Percentiles rank a stretch among this genome's conserved stretches.
Evolutionary conservation across 2,329 filamentous ascomycete species (phyloP).

Genomic region (Fusarium longipes): DNA sequence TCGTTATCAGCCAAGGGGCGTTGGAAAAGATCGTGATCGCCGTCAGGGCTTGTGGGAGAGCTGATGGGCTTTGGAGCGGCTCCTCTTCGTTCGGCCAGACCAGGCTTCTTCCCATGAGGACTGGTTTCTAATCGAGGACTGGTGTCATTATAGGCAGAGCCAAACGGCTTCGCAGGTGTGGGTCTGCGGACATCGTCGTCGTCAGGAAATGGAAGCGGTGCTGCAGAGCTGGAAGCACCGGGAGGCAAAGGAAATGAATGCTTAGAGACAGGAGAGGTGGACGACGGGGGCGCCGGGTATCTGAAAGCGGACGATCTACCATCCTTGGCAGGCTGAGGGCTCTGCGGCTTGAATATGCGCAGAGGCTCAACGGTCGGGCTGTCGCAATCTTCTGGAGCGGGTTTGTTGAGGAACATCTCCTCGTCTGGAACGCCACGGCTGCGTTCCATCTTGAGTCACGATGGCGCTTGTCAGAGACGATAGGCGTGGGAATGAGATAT

Average conservation of each 20-base stretch:
- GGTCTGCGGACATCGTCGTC: constrained; percentile 68
- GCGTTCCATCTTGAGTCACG: constrained; percentile 58
- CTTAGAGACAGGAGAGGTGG: constrained; percentile 58
- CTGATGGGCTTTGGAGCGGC: constrained; percentile 85
- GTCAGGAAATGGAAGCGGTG: constrained; percentile 77
- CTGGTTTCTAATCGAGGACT: constrained; percentile 66
- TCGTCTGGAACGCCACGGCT: constrained; percentile 77
- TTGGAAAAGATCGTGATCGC: constrained; percentile 84
- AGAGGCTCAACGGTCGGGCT: constrained; percentile 86
- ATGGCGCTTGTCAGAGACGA: constrained; percentile 10
- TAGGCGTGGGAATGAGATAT: constrained; percentile 2
- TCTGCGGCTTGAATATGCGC: constrained; percentile 84
- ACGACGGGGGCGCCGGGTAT: constrained; percentile 62
- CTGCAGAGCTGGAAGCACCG: constrained; percentile 76
- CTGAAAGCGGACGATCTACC: constrained; percentile 55
- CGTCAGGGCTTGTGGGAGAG: constrained; percentile 81
- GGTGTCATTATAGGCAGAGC: constrained; percentile 61
- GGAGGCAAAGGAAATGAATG: constrained; percentile 73
- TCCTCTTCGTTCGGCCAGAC: constrained; percentile 83
- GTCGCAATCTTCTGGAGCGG: constrained; percentile 65
- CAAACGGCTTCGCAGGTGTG: constrained; percentile 58
- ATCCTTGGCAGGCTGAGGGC: constrained; percentile 65
- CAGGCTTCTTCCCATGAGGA: constrained; percentile 68
- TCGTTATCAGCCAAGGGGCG: constrained; percentile 64
- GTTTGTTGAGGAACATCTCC: constrained; percentile 82